These are phyloP conservation scores for Plantago coronopus DNA, from an alignment of 305 asterid species.

Conservation along the genomic window DNA sequence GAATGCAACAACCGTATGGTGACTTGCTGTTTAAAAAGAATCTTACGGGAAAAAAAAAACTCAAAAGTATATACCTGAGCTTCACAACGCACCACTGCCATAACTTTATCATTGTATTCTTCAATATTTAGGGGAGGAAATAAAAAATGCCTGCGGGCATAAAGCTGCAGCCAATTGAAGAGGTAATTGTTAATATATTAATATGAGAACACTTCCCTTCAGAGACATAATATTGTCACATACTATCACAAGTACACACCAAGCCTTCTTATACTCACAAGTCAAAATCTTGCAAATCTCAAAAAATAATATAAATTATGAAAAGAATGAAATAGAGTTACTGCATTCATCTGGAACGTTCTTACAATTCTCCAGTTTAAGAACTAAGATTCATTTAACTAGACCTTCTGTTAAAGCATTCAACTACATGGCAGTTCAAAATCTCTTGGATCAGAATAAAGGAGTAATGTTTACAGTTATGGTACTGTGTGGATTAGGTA, in stretches of 20 bases:
- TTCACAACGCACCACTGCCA: constrained; percentile 97
- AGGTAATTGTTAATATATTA: constrained; percentile 15
- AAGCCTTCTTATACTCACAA: too few species aligned
- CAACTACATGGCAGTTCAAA: too few species aligned
- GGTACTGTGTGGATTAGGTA: too few species aligned
- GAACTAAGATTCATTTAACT: too few species aligned
- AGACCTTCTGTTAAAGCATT: too few species aligned
- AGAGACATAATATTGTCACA: neutral
- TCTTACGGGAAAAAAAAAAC: neutral
- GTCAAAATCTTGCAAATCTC: too few species aligned
- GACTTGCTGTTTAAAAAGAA: constrained; percentile 8
- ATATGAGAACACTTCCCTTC: constrained; percentile 11
- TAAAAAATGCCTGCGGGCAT: constrained; percentile 88
- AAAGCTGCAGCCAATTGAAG: constrained; percentile 52
- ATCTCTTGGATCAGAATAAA: too few species aligned
- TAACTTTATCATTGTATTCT: constrained; percentile 77
- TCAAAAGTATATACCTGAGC: constrained; percentile 61
- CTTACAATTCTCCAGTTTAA: too few species aligned
- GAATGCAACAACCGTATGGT: constrained; percentile 2
- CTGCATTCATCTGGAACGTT: too few species aligned
- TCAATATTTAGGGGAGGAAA: constrained; percentile 80
- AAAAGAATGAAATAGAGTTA: too few species aligned
- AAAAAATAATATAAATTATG: too few species aligned
- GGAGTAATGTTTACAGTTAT: too few species aligned
- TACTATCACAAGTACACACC: neutral